Base-by-base conservation (phyloP, 2,329 filamentous ascomycete species). In the Alternaria panax region DNA sequence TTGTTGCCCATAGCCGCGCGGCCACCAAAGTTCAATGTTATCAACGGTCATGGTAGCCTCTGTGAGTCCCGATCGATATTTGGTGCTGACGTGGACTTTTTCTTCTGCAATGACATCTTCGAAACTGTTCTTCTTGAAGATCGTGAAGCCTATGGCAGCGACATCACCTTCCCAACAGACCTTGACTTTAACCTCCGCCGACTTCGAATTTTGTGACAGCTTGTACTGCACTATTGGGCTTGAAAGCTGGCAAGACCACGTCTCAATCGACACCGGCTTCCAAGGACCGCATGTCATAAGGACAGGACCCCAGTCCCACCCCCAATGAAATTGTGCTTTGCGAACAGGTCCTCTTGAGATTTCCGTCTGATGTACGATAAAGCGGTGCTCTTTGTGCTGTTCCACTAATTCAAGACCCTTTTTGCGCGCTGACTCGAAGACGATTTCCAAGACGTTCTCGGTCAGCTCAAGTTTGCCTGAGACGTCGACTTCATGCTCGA, bases 21-120 rank as follows among this genome's bases (percentile, higher is more conserved):
- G 91, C 69, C 90, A 93, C 91, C 92, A 94, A 6, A 94, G 80
- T 62, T 87, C 82, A 0, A 90, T 88, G 14, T 87, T 81, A 25
- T 77, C 70, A 24, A 83, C 64, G 11, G 66, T 67, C 46, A 83
- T 81, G 6, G 77, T 71, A 4, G 78, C 70, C 40, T 72, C 75
- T 1, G 77, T 75, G 14, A 72, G 58, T 4, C 76, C 76, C 75
- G 40, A 24, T 50, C 60, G 32, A 78, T 62, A 2, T 68, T 55
- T 16, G 43, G 18, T 12, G 14, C 18, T 27, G 7, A 18, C 16
- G 1, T 25, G 4, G 2, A 42, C 25, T 1, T 20, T 16, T 22
- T 12, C 11, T 7, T 27, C n/a, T 30, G 43, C 34, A 0, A n/a
- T n/a, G n/a, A 59, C 14, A 4, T 34, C 8, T 24, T 27, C 42